Percentiles rank a stretch among this genome's conserved stretches.
phyloP scores from a whole-genome alignment of 2,329 filamentous ascomycete species.

The Cladorrhinum sp. region DNA sequence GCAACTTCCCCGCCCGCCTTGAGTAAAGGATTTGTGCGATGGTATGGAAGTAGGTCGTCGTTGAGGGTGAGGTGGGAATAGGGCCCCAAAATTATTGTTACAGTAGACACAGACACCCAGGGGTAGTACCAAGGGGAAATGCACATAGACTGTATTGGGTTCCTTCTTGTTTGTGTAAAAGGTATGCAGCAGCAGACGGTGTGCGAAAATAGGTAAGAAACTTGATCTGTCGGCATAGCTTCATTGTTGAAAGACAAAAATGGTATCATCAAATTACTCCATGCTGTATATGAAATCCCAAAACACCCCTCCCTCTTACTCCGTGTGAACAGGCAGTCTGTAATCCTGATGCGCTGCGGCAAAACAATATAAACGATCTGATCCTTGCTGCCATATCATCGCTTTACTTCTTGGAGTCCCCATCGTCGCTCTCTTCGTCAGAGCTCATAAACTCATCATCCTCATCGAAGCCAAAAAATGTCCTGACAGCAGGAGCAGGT shows the following conservation, averaged over 20 bases:
- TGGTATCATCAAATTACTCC: slow-evolving; percentile 1
- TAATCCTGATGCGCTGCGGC: not conserved
- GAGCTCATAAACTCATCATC: slow-evolving; percentile 73
- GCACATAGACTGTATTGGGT: slow-evolving; percentile 27
- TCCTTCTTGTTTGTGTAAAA: slow-evolving; percentile 11
- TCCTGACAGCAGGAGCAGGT: slow-evolving; percentile 35
- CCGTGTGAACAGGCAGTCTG: not conserved
- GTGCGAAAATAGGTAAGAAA: not conserved
- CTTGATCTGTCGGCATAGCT: not conserved
- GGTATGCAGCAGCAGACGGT: slow-evolving; percentile 6
- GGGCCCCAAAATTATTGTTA: slow-evolving; percentile 18
- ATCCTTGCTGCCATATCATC: not conserved
- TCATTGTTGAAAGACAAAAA: not conserved
- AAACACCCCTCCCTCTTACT: not conserved
- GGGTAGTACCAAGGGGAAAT: slow-evolving; percentile 23
- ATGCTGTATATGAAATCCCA: not conserved
- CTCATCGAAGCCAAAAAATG: slow-evolving; percentile 76
- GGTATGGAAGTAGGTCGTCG: slow-evolving; percentile 16
- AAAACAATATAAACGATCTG: not conserved
- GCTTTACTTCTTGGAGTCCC: slow-evolving; percentile 21
- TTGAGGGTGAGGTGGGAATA: not conserved
- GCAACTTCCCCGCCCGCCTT: slow-evolving; percentile 65
- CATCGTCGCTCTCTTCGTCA: slow-evolving; percentile 50
- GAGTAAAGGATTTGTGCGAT: slow-evolving; percentile 44
- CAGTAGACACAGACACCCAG: slow-evolving; percentile 23